These are phyloP conservation scores for Angophora floribunda DNA, from an alignment of 345 rosid genomes.

Conservation along the genomic window DNA sequence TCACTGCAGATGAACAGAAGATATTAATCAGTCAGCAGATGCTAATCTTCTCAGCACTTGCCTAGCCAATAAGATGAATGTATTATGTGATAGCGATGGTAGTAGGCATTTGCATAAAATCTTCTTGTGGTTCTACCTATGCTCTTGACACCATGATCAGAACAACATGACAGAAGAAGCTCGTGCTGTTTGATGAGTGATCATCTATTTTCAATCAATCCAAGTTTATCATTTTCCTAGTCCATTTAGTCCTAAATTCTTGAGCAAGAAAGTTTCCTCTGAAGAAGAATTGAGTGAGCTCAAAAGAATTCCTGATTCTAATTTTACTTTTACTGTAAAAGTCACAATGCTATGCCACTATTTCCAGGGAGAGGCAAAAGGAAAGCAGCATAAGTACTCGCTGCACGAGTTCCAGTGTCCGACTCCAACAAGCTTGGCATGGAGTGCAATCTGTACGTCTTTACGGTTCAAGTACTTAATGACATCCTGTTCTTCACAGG, in stretches of 20 bases:
- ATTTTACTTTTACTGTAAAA: background rate
- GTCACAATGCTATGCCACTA: background rate
- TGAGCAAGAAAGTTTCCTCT: background rate
- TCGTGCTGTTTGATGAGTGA: background rate
- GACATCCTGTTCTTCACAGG: constrained; percentile 22
- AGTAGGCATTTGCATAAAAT: background rate
- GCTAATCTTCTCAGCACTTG: background rate
- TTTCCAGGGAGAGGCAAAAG: background rate
- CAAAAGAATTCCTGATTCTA: background rate
- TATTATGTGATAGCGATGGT: background rate
- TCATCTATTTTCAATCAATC: background rate
- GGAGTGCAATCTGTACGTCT: constrained; percentile 39
- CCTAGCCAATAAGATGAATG: background rate
- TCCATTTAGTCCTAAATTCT: background rate
- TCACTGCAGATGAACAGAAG: background rate
- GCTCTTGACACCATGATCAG: background rate
- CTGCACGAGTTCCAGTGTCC: constrained; percentile 22
- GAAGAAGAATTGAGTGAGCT: background rate
- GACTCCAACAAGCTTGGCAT: constrained; percentile 26
- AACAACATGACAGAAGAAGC: background rate
- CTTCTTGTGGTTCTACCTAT: background rate
- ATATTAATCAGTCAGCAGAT: background rate
- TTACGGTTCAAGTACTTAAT: constrained; percentile 27
- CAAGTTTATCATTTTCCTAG: background rate
- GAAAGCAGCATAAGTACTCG: constrained; percentile 4